phyloP scores from a whole-genome alignment of 345 rosid genomes.

The Arabidopsis thaliana region DNA sequence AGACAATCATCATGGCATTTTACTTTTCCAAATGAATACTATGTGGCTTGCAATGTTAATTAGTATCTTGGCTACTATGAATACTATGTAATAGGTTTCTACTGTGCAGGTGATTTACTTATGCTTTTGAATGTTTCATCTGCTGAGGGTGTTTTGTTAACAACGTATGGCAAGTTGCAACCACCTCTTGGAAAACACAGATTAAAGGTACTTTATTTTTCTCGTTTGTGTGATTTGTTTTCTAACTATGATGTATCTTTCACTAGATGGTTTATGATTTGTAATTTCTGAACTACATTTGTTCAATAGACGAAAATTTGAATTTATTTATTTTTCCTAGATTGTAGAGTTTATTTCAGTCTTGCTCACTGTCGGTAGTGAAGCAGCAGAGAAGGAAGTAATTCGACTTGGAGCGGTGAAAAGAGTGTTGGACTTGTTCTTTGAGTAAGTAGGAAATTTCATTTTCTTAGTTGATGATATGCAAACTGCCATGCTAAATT shows the following conservation, averaged over 20 bases:
- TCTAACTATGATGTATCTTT: conserved; percentile 8
- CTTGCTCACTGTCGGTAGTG: conserved; percentile 76
- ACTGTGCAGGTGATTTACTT: conserved; percentile 72
- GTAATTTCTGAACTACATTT: background rate
- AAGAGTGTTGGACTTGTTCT: conserved; percentile 75
- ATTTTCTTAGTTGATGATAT: conserved; percentile 29
- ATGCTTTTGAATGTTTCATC: conserved; percentile 78
- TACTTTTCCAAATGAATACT: conserved; percentile 4
- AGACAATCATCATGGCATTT: conserved; percentile 14
- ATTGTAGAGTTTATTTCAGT: conserved; percentile 92
- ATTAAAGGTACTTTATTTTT: conserved; percentile 60
- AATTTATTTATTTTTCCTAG: conserved; percentile 51
- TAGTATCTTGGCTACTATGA: conserved; percentile 15
- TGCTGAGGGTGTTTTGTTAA: conserved; percentile 60
- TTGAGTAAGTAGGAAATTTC: conserved; percentile 66
- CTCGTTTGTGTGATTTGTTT: conserved; percentile 9
- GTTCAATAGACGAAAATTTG: background rate
- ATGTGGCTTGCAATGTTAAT: conserved; percentile 2
- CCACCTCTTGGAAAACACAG: conserved; percentile 98
- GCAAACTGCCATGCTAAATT: conserved; percentile 41
- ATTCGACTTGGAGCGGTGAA: conserved; percentile 73
- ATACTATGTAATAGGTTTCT: conserved; percentile 23
- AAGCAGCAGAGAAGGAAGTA: conserved; percentile 86
- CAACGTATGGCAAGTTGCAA: conserved; percentile 90
- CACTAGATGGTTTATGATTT: conserved; percentile 7